phyloP scores from a whole-genome alignment of 805 yeast genomes.

The Yarrowia sp. region DNA sequence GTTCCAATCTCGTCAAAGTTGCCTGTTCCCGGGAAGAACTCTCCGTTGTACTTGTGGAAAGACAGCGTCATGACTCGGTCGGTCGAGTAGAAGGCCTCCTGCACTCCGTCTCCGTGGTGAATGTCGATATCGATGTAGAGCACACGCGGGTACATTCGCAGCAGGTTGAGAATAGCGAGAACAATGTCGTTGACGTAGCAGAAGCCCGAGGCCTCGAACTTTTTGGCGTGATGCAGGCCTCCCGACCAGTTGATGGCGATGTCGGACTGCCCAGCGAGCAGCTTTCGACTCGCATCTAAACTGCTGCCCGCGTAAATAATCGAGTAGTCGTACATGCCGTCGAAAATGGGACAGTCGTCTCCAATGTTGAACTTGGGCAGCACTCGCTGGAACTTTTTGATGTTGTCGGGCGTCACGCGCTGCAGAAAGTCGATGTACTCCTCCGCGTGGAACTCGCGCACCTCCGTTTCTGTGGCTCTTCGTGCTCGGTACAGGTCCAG shows the following conservation, averaged over 20 bases:
- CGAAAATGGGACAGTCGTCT: conserved; percentile 92
- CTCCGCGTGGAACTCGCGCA: conserved; percentile 77
- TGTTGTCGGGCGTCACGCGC: conserved; percentile 72
- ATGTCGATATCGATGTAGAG: conserved; percentile 85
- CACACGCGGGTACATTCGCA: conserved; percentile 82
- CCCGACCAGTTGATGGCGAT: conserved; percentile 93
- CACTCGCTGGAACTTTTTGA: conserved; percentile 54
- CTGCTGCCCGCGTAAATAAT: conserved; percentile 86
- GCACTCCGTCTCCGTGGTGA: conserved; percentile 95
- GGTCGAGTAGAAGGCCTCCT: conserved; percentile 88
- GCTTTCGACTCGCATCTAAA: conserved; percentile 82
- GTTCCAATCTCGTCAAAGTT: conserved; percentile 81
- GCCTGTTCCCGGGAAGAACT: conserved; percentile 93
- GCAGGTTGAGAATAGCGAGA: conserved; percentile 71
- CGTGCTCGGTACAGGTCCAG: conserved; percentile 90
- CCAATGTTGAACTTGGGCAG: conserved; percentile 80
- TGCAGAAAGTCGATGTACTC: conserved; percentile 80
- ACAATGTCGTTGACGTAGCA: conserved; percentile 91
- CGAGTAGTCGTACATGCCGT: conserved; percentile 90
- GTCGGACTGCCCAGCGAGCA: conserved; percentile 79
- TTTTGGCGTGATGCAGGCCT: conserved; percentile 90
- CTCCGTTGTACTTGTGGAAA: conserved; percentile 85
- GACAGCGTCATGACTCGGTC: conserved; percentile 90
- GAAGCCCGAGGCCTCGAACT: conserved; percentile 85
- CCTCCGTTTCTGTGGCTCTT: conserved; percentile 76